Conservation (phyloP, 2,329 filamentous ascomycete species). For the Nemania bipapillata region DNA sequence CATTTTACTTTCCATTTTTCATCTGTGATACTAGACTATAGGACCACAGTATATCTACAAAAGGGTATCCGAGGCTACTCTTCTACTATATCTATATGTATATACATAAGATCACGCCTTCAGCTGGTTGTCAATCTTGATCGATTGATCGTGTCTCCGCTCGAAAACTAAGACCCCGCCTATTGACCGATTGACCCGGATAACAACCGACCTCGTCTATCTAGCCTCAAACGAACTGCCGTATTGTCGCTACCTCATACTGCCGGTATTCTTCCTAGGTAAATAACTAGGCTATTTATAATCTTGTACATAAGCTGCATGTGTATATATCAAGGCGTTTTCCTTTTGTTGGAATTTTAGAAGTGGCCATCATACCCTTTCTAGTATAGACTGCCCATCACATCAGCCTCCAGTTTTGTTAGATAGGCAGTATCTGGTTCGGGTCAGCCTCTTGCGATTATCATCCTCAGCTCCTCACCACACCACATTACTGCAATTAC, state of each 20-base stretch:
- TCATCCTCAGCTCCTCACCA: background rate
- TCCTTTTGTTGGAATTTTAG: background rate
- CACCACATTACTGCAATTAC: background rate
- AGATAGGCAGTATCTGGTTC: background rate
- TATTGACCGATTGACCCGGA: conserved; percentile 18
- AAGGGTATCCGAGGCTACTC: no score
- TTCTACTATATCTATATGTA: no score
- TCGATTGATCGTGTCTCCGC: conserved; percentile 14
- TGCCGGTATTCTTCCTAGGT: conserved; percentile 20
- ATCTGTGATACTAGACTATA: background rate
- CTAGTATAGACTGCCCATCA: background rate
- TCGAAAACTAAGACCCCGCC: conserved; percentile 22
- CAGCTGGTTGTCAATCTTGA: background rate
- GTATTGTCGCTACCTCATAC: conserved; percentile 3
- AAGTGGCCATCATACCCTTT: background rate
- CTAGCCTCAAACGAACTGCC: conserved; percentile 23
- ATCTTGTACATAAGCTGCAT: background rate
- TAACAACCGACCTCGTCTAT: conserved; percentile 19
- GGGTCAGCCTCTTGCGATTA: background rate
- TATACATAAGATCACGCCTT: background rate
- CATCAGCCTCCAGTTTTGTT: background rate
- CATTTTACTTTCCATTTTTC: background rate
- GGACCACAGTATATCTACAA: background rate
- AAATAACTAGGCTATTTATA: background rate
- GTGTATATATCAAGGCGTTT: background rate